Evolutionary conservation across 2,329 filamentous ascomycete species (phyloP), one percentile per base, ranked within the genome.

Genomic region (Thelonectria rubi): DNA sequence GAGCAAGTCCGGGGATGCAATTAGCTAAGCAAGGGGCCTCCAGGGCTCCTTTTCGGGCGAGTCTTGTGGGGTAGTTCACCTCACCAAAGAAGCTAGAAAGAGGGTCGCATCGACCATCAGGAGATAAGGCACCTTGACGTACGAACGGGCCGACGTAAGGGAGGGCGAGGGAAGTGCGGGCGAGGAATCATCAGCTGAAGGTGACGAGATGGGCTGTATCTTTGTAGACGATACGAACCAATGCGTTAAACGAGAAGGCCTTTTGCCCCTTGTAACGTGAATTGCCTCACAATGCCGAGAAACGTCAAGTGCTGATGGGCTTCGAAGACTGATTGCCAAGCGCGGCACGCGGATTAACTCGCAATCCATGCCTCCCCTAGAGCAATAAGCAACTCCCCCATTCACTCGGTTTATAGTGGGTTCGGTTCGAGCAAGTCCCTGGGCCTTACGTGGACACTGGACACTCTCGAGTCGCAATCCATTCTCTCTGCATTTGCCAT

Each of bases 401-500:
- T 55, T 54, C 40, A 55, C 53, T 57, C 49, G 32, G 46, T 39
- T 52, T 53, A 57, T 45, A 61, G 58, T 53, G 53, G 58, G 58
- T 47, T 56, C 47, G 51, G 26, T n/a, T 51, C 24, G 39, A 34
- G 39, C 45, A 37, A 62, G 46, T 52, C 65, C 18, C 43, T 64
- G 40, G 53, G 62, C 66, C 64, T 71, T 71, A 71, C 69, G 69
- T 71, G 69, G 69, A 71, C 69, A 70, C 63, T 71, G 55, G 24
- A 32, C 37, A 8, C 46, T 17, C 63, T 65, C 59, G 62, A 69
- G 65, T 63, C 60, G 49, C 48, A 52, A 70, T 67, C 67, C 52
- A 60, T 54, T 51, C 47, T 49, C 45, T 42, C 18, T 46, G 42
- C 46, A 45, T 43, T 37, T 54, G 46, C 46, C 45, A 45, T 48